Base-by-base conservation (phyloP, 192 early-diverging fungal species). In the Coemansia sp. region DNA sequence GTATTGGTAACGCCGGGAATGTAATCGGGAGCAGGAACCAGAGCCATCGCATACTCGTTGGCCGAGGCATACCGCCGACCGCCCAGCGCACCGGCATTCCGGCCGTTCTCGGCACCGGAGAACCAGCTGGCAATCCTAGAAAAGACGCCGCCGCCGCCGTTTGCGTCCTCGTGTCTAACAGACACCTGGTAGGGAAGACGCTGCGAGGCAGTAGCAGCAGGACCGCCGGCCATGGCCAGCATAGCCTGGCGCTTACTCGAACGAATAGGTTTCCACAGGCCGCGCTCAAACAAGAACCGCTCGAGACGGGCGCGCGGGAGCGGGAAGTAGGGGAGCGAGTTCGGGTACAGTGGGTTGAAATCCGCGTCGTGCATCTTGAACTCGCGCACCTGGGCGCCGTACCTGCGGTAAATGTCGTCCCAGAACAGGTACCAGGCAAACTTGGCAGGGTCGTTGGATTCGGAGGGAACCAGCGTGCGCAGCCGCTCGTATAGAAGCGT, bases 371-470 rank as follows among this genome's bases (percentile, higher is more conserved):
- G 57, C 66, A 66, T 49, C 16, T 61, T 50, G 10, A 89, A 65
- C 64, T 71, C 56, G 19, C 32, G 56, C 1, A 82, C 86, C n/a
- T 80, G 67, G 9, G 70, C 45, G 26, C 67, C 71, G 67, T 90
- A 88, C n/a, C 87, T 79, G 6, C 87, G 76, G 61, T 86, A 89
- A 2, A 90, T 62, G 47, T 90, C 89, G 57, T 90, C 89, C 87
- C 87, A 90, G 65, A 90, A 89, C 16, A 90, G 69, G 48, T 87
- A 90, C 89, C 89, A 90, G n/a, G 76, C 72, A 62, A 79, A 76
- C 52, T 77, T 78, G 13, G 72, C 67, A 2, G 81, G 81, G 18
- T 83, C 76, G 61, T 77, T 83, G 49, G 69, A 67, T 38, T 66
- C 64, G 0, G 76, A 78, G 0, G 81, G 81, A 48, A 79, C 76